These are phyloP conservation scores for Aspergillus haitiensis DNA, from an alignment of 495 filamentous ascomycete genomes.

Conservation along the genomic window DNA sequence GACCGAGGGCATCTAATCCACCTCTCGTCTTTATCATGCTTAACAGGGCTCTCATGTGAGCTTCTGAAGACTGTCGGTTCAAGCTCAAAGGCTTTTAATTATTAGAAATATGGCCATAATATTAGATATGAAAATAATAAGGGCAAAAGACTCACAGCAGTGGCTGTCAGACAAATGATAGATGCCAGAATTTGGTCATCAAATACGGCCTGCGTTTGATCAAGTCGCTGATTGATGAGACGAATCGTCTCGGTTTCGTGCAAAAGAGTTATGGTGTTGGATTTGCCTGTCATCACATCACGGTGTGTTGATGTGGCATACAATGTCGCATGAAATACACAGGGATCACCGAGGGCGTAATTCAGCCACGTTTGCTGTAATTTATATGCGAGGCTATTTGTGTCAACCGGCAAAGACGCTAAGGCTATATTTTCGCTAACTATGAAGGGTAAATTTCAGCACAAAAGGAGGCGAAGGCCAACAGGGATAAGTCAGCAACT, in stretches of 20 bases:
- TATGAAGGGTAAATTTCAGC: background rate
- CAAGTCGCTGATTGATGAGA: background rate
- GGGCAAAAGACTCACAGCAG: background rate
- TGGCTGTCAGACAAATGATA: background rate
- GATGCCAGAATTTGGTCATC: background rate
- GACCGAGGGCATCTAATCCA: background rate
- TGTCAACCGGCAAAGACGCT: background rate
- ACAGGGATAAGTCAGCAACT: background rate
- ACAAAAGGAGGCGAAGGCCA: too few relatives aligned
- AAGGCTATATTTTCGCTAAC: constrained; percentile 2
- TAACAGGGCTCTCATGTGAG: background rate
- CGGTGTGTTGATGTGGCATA: constrained; percentile 1
- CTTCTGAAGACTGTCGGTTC: background rate
- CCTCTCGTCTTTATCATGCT: background rate
- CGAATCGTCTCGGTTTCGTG: background rate
- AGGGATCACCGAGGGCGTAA: background rate
- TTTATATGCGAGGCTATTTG: background rate
- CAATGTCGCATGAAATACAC: constrained; percentile 1
- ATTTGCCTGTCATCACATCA: background rate
- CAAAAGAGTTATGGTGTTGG: background rate
- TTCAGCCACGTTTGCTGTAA: background rate
- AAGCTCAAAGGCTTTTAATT: background rate
- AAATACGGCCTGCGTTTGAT: background rate
- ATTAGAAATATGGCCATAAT: background rate
- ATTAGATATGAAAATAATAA: too few relatives aligned